Evolutionary conservation across 1,139 yeast species (phyloP).

Genomic region (Hyphopichia pseudoburtonii): DNA sequence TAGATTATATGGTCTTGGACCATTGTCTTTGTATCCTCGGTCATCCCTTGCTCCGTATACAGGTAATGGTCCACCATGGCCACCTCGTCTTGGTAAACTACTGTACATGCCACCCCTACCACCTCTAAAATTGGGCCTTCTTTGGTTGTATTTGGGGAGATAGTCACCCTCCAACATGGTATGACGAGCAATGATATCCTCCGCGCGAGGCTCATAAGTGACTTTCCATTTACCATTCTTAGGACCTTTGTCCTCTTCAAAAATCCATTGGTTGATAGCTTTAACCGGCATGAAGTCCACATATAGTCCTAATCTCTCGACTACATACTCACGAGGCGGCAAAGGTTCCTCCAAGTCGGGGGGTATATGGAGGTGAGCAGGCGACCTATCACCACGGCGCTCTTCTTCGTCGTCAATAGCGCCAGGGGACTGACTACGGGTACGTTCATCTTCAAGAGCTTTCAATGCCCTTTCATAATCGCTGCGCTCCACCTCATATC

Average conservation of each 20-base stretch:
- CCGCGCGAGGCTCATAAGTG: slow-evolving; percentile 29
- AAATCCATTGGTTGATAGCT: slow-evolving; percentile 47
- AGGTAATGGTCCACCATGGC: slow-evolving; percentile 1
- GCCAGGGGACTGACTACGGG: background rate
- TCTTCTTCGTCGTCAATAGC: background rate
- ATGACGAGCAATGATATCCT: slow-evolving; percentile 39
- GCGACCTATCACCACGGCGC: background rate
- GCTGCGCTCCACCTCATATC: slow-evolving; percentile 20
- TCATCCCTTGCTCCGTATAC: slow-evolving; percentile 10
- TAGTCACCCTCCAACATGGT: slow-evolving; percentile 37
- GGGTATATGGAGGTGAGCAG: background rate
- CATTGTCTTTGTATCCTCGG: slow-evolving; percentile 1
- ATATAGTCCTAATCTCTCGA: slow-evolving; percentile 29
- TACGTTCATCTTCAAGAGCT: slow-evolving; percentile 9
- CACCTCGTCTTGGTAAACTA: slow-evolving; percentile 7
- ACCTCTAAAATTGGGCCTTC: slow-evolving; percentile 10
- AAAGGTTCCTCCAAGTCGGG: background rate
- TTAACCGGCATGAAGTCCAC: slow-evolving; percentile 48
- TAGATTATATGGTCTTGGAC: slow-evolving; percentile 5
- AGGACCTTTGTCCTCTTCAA: slow-evolving; percentile 47
- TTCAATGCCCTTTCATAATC: slow-evolving; percentile 16
- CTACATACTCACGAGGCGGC: slow-evolving; percentile 13
- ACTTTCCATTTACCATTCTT: slow-evolving; percentile 46
- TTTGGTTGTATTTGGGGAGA: slow-evolving; percentile 20
- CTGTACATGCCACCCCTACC: slow-evolving; percentile 7